phyloP scores from a whole-genome alignment of 768 basidiomycete species.

The Suillus americanus region DNA sequence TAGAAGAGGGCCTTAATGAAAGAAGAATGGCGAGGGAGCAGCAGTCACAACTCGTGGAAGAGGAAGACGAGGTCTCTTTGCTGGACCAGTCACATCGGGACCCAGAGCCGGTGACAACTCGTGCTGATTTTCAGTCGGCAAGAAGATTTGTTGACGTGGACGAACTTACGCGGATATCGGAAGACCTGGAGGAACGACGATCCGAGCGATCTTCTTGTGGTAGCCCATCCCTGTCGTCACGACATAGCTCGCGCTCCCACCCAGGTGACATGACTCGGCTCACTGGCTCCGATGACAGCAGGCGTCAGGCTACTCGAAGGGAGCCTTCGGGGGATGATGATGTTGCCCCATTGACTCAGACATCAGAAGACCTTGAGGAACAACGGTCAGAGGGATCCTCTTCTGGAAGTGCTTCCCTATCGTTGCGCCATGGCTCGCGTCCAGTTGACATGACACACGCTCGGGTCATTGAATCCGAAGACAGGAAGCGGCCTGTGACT shows the following conservation, averaged over 20 bases:
- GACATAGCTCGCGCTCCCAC: slow-evolving; percentile 4
- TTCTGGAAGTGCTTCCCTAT: background rate
- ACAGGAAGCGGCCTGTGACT: background rate
- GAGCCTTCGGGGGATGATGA: background rate
- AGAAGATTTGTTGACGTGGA: slow-evolving; percentile 51
- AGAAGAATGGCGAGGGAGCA: slow-evolving; percentile 55
- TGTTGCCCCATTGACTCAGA: slow-evolving; percentile 31
- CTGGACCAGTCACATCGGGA: slow-evolving; percentile 11
- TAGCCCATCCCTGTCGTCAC: slow-evolving; percentile 22
- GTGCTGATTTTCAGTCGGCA: slow-evolving; percentile 7
- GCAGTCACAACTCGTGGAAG: slow-evolving; percentile 11
- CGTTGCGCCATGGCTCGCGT: background rate
- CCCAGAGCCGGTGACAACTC: slow-evolving; percentile 13
- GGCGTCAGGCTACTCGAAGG: background rate
- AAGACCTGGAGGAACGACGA: slow-evolving; percentile 66
- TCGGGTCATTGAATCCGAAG: background rate
- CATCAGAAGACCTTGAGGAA: slow-evolving; percentile 66
- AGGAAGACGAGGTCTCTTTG: slow-evolving; percentile 9
- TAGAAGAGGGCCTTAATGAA: slow-evolving; percentile 84
- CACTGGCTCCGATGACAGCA: background rate
- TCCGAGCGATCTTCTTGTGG: slow-evolving; percentile 42
- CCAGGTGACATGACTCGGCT: slow-evolving; percentile 3
- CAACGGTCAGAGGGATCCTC: slow-evolving; percentile 51
- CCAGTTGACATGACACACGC: background rate
- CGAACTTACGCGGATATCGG: slow-evolving; percentile 62